Evolutionary conservation across 2,329 filamentous ascomycete genomes (phyloP), one percentile per base, ranked within the genome.

Genomic region (Cordyceps pruinosa): DNA sequence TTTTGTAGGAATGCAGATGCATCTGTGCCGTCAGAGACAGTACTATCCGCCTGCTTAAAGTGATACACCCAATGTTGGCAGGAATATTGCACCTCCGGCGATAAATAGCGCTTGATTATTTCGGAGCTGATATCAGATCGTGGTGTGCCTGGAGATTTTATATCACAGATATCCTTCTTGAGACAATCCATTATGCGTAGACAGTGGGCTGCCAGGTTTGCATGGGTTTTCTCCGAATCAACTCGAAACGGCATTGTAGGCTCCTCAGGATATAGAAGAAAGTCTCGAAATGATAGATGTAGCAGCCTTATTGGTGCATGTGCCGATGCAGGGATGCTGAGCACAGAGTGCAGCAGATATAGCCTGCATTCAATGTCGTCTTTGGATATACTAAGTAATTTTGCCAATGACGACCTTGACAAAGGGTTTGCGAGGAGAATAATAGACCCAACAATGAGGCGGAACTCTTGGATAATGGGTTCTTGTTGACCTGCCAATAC

Each of bases 231-330:
- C 56, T 59, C 64, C 64, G 75, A 30, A 72, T 66, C 41, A 67
- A 61, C 60, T 65, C 63, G 34, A 64, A 68, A 5, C 76, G 65
- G 63, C 48, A 57, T 61, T 26, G 39, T 48, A 17, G 61, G 56
- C 60, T 61, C 65, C 10, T 66, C 53, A n/a, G 60, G 34, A 54
- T 70, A 60, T 5, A 50, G 21, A 10, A 50, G 34, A 15, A 50
- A 50, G 10, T 75, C 70, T 17, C 68, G 66, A 50, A 76, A 75
- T 0, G 73, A 74, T 12, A 69, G 57, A 47, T 75, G 71, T 3
- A 71, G 64, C 1, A 69, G 57, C 17, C 62, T 64, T 4, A 74
- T 48, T 0, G 69, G 67, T 4, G 28, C 13, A 0, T 59, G 47
- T 9, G 55, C 1, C 9, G 62, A 41, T 4, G 50, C 50, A 2